Percentiles rank a stretch among this genome's conserved stretches.
Evolutionary conservation across 2,329 filamentous ascomycete genomes (phyloP).

Genomic region (Colletotrichum sp.): DNA sequence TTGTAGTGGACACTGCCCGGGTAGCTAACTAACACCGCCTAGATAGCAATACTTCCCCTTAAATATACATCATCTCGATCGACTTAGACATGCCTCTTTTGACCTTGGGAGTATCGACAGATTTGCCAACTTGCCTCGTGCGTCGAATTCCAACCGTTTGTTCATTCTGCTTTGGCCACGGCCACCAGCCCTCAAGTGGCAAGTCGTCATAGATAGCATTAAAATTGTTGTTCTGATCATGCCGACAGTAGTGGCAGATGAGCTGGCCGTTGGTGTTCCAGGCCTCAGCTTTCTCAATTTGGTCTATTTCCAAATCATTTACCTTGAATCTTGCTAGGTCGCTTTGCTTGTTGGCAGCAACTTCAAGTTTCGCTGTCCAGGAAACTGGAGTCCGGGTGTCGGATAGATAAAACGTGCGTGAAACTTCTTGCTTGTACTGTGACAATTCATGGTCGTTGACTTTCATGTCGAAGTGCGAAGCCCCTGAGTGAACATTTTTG

Average conservation of each 20-base stretch:
- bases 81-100: not conserved
- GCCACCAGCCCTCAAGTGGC: constrained; percentile 14
- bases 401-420: not conserved
- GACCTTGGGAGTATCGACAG: not conserved
- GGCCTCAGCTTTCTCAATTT: not conserved
- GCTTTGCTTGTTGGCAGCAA: not conserved
- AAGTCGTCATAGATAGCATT: constrained; percentile 3
- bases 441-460: not conserved
- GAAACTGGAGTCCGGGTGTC: not conserved
- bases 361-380: not conserved
- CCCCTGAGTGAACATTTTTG: not conserved
- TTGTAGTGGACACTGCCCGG: too few relatives aligned
- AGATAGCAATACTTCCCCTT: too few relatives aligned
- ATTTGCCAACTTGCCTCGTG: not conserved
- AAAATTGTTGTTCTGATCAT: not conserved
- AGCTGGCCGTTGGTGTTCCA: not conserved
- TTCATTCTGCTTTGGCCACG: not conserved
- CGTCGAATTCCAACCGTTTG: not conserved
- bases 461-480: not conserved
- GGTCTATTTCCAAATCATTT: not conserved
- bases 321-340: not conserved
- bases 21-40: too few relatives aligned
- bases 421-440: rapidly evolving
- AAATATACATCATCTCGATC: not conserved
- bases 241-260: not conserved